Evolutionary conservation across 305 asterid species (phyloP).

Genomic region (Solanum hybrid): DNA sequence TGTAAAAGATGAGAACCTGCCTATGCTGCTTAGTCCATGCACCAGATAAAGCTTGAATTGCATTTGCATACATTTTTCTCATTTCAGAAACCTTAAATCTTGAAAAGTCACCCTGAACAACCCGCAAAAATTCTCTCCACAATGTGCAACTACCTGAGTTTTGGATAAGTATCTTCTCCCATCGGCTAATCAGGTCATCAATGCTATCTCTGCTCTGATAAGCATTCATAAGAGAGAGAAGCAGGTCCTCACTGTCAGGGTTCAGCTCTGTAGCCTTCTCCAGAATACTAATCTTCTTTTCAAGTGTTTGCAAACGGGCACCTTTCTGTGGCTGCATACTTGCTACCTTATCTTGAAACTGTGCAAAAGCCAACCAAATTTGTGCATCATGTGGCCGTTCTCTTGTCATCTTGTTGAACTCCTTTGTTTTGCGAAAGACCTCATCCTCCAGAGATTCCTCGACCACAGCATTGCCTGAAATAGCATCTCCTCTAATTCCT

Average conservation of each 20-base stretch:
- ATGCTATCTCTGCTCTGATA: conserved; percentile 70
- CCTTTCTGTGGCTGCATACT: conserved; percentile 83
- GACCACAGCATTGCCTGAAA: conserved; percentile 28
- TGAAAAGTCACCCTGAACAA: conserved; percentile 79
- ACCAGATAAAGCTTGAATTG: conserved; percentile 81
- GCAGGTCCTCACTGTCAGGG: conserved; percentile 75
- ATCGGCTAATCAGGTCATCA: conserved; percentile 65
- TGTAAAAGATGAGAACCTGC: conserved; percentile 79
- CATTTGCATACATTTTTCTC: conserved; percentile 86
- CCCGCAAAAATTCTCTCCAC: conserved; percentile 86
- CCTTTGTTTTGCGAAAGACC: conserved; percentile 68
- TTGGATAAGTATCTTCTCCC: conserved; percentile 69
- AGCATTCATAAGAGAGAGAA: conserved; percentile 79
- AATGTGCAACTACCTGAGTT: conserved; percentile 79
- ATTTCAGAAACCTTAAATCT: conserved; percentile 90
- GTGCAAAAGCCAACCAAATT: conserved; percentile 71
- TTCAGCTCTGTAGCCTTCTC: conserved; percentile 87
- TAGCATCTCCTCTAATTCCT: conserved; percentile 18
- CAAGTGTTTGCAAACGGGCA: conserved; percentile 87
- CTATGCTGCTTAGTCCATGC: conserved; percentile 81
- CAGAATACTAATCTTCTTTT: conserved; percentile 89
- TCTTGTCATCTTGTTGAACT: conserved; percentile 73
- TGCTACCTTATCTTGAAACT: conserved; percentile 88
- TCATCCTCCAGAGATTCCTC: conserved; percentile 98
- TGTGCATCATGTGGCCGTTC: conserved; percentile 78